Base-by-base conservation (phyloP, 2,329 filamentous ascomycete genomes). In the Diaporthe aspalathi region DNA sequence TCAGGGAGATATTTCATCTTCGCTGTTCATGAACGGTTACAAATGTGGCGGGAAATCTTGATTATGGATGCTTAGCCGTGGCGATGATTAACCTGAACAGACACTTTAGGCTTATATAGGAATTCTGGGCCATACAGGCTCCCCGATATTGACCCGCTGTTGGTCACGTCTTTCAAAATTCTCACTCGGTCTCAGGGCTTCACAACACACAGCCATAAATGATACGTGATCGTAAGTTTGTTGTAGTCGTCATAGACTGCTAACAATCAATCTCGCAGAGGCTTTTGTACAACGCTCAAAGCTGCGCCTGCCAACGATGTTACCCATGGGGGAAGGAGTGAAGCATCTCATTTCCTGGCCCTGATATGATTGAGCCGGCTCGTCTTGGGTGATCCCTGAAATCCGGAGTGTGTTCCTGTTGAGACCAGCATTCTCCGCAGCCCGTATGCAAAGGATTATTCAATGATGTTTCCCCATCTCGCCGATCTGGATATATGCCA, bases 201-300 rank as follows among this genome's bases (percentile, higher is more conserved):
- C 14, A 35, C 3, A 62, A 47, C 5, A n/a, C 32, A 32, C 32
- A 32, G 32, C 32, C 16, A 24, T 43, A 35, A 17, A n/a, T 24
- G 11, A 35, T 49, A 2, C 29, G 43, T 63, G 60, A 63, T 63
- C 60, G 29, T 35, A 63, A 47, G 60, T 38, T 63, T 5, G 17
- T 35, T 63, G 43, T 12, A 63, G 43, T 49, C 60, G 60, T 63
- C 60, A 63, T 63, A 63, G 60, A 63, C 60, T 63, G 27, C 27
- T 35, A 43, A 24, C 43, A 63, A 63, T 63, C 60, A 63, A 63
- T 63, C 60, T 63, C 60, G 32, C 43, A 45, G 60, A 35, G 40
- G 17, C 43, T 63, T 22, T 35, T 43, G 60, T 63, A 35, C 22
- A 49, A 29, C 14, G 24, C 22, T 43, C 60, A 63, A 49, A 49